Evolutionary conservation across 2,329 filamentous ascomycete genomes (phyloP), one percentile per base, ranked within the genome.

Genomic region (Paracoccidioides brasiliensis): DNA sequence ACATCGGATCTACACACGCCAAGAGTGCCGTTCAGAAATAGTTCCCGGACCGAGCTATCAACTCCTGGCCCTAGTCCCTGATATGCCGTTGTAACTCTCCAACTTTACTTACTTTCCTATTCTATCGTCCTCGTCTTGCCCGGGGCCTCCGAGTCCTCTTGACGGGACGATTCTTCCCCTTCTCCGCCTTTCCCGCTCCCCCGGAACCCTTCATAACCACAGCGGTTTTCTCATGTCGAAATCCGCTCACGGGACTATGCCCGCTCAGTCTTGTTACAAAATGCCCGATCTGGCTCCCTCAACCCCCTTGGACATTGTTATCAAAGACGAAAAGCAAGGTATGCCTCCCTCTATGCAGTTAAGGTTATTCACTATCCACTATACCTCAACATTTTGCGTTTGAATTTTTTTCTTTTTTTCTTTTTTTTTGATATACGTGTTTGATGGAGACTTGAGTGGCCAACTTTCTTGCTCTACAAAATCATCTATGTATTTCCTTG

Each of bases 41-140:
- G 30, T 37, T 49, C n/a, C n/a, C 14, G 15, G 32, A 37, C 30
- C 10, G 12, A 15, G 32, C 32, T 49, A n/a, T 15, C 8, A 49
- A 9, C 32, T 35, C 45, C 30, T 46, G 44, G 28, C 5, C 9
- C 5, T 22, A 8, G 35, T 48, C 8, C 30, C 8, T 35, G 45
- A 37, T 48, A 54, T 54, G 35, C 45, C 35, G 32, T 54, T 46
- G 43, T 48, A 32, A 48, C 35, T 54, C 7, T 30, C n/a, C 43
- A 14, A 38, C 22, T 22, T 22, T 40, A 38, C 49, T 30, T 7
- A 10, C 41, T 38, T 48, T 35, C 22, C 22, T 49, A 41, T 32
- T 54, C 3, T 28, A 32, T 37, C 33, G 10, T 5, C 35, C 28
- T 9, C 35, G 9, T 6, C 32, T 15, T 8, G 33, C 28, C 32